These are phyloP conservation scores for Hanseniaspora taiwanica DNA, from an alignment of 805 yeast genomes.

Conservation along the genomic window DNA sequence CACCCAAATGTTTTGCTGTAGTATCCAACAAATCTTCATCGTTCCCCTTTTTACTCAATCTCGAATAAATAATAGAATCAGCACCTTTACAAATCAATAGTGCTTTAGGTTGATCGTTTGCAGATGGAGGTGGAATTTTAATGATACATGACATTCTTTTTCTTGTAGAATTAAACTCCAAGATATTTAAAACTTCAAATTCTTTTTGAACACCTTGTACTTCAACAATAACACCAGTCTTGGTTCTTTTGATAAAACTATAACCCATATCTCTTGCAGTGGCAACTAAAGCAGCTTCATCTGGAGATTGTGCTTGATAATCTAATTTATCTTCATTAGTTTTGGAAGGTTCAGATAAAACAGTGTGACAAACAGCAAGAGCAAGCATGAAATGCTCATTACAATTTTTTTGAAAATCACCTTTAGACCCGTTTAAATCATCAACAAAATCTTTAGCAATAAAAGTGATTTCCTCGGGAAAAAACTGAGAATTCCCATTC, in stretches of 20 bases:
- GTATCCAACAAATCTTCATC: slow-evolving; percentile 35
- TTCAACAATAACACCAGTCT: slow-evolving; percentile 50
- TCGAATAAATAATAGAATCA: slow-evolving; percentile 61
- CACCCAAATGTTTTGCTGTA: slow-evolving; percentile 64
- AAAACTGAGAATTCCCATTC: slow-evolving; percentile 27
- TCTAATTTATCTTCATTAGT: slow-evolving; percentile 40
- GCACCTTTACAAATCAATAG: slow-evolving; percentile 75
- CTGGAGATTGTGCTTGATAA: slow-evolving; percentile 72
- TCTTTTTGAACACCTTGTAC: slow-evolving; percentile 62
- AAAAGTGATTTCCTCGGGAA: slow-evolving; percentile 55
- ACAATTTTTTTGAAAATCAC: slow-evolving; percentile 36
- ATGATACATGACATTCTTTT: slow-evolving; percentile 79
- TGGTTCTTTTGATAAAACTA: slow-evolving; percentile 51
- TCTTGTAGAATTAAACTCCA: slow-evolving; percentile 75
- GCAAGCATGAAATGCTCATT: slow-evolving; percentile 68
- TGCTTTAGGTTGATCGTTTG: slow-evolving; percentile 42
- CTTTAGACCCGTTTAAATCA: slow-evolving; percentile 41
- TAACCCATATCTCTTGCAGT: slow-evolving; percentile 73
- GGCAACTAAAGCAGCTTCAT: slow-evolving; percentile 74
- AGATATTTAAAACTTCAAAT: slow-evolving; percentile 53
- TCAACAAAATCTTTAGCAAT: slow-evolving; percentile 50
- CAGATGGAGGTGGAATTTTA: slow-evolving; percentile 39
- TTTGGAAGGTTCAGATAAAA: slow-evolving; percentile 54
- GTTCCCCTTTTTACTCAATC: slow-evolving; percentile 33
- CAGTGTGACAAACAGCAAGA: slow-evolving; percentile 69